A percentile compares a stretch with the other conserved stretches of the same genome.
These are phyloP conservation scores for Beauveria varroae DNA, from an alignment of 2,329 filamentous ascomycete species.

Conservation along the genomic window DNA sequence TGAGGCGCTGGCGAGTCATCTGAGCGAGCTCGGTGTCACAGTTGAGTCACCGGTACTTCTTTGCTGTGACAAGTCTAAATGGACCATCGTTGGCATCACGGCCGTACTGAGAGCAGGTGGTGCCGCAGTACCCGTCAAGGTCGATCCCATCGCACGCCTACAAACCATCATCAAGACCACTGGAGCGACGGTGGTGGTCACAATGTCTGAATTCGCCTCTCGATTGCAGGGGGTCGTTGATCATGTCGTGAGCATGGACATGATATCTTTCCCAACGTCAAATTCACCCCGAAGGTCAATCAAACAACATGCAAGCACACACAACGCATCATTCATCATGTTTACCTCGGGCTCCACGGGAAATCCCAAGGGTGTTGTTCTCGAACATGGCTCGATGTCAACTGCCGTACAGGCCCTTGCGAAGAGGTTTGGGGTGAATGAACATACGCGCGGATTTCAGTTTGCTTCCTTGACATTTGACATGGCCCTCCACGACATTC, in stretches of 20 bases:
- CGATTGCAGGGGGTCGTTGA: background rate
- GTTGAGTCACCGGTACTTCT: conserved; percentile 15
- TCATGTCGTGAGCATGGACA: background rate
- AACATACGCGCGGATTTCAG: conserved; percentile 4
- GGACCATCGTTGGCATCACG: conserved; percentile 22
- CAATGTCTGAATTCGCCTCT: background rate
- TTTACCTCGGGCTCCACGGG: conserved; percentile 48
- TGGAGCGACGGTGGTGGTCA: background rate
- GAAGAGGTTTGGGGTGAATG: background rate
- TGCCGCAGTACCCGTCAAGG: conserved; percentile 22
- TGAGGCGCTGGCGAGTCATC: background rate
- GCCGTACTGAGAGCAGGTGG: conserved; percentile 22
- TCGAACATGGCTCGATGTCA: conserved; percentile 5
- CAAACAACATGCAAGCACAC: background rate
- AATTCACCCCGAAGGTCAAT: background rate
- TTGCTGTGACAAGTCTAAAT: conserved; percentile 22
- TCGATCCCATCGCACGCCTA: conserved; percentile 3
- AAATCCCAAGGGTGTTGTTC: conserved; percentile 32
- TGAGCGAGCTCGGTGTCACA: background rate
- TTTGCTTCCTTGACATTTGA: conserved; percentile 17
- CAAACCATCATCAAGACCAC: background rate
- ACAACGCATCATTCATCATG: conserved; percentile 27
- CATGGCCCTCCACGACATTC: background rate
- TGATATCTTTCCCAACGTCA: no score
- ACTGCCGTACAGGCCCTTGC: conserved; percentile 17